phyloP scores from a whole-genome alignment of 2,329 filamentous ascomycete species.

The Huntiella savannae region DNA sequence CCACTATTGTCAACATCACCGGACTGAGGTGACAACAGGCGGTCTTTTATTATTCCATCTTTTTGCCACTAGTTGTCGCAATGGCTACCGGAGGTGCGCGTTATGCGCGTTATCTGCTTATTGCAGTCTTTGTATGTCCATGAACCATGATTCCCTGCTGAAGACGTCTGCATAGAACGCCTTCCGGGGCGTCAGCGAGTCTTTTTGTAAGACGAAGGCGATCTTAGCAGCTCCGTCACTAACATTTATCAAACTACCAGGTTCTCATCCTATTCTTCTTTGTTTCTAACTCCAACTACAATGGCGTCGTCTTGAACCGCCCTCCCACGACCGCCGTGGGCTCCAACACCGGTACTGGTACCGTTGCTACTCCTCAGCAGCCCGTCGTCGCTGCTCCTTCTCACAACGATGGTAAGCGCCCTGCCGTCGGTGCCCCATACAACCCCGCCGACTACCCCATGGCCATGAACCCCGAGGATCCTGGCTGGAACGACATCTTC shows the following conservation, averaged over 20 bases:
- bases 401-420: slow-evolving; percentile 13
- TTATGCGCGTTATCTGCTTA: slow-evolving; percentile 59
- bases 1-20: neutral
- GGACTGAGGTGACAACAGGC: neutral
- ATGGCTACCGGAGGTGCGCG: slow-evolving; percentile 53
- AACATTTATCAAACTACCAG: slow-evolving; percentile 18
- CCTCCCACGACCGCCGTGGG: slow-evolving; percentile 1
- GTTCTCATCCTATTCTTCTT: slow-evolving; percentile 62
- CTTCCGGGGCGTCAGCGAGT: neutral
- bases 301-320: slow-evolving; percentile 17
- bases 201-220: neutral
- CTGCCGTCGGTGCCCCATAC: slow-evolving; percentile 17
- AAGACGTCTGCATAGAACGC: neutral
- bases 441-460: slow-evolving; percentile 28
- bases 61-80: slow-evolving; percentile 15
- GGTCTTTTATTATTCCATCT: neutral
- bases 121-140: slow-evolving; percentile 60
- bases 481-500: slow-evolving; percentile 32
- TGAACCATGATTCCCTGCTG: no score
- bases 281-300: slow-evolving; percentile 41
- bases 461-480: slow-evolving; percentile 31
- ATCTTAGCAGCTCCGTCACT: neutral
- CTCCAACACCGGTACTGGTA: slow-evolving; percentile 14
- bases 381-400: slow-evolving; percentile 7
- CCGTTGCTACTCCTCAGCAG: slow-evolving; percentile 11